Base-by-base conservation (phyloP, 2,329 filamentous ascomycete species). In the Aspergillus novofumigatus region DNA sequence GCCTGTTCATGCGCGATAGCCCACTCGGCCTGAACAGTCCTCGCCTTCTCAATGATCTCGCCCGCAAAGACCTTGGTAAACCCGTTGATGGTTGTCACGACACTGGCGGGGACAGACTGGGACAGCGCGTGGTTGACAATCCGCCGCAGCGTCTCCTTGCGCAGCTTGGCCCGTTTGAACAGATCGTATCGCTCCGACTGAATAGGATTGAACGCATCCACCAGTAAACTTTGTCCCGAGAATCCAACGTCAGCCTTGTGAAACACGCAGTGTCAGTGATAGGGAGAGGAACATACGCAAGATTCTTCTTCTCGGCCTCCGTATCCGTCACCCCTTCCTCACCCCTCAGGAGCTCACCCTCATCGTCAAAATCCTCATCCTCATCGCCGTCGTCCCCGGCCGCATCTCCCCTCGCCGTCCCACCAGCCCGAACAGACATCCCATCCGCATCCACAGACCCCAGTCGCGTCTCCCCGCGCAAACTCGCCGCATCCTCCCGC, bases 51-150 rank as follows among this genome's bases (percentile, higher is more conserved):
- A 55, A 88, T 81, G 56, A 89, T 78, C 63, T 86, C 83, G 52
- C 85, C 86, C 11, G 85, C 83, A 71, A 87, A 88, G 60, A 86
- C 80, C 70, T 89, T 89, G 21, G 83, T 83, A 67, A 86, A 87
- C 10, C 83, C 83, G 45, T 81, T 83, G 53, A 89, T 84, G 5
- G 83, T 83, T 14, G 83, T 85, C 42, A 88, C 81, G 53, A 88
- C 84, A 59, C 81, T 84, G 28, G 81, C 79, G 1, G 86, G 86
- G 5, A 89, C 85, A 49, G 83, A 86, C 68, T 89, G 86, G 1
- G 83, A 85, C 42, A 89, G 80, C 1, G 85, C 86, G 68, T 86
- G 84, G 64, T 89, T 89, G 59, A 86, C 84, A 59, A 89, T 82
- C 64, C 79, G 70, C 56, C 79, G 78, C 14, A 82, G 73, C 0